Evolutionary conservation across 768 basidiomycete species (phyloP), one percentile per base, ranked within the genome.

Genomic region (Mycena floridula): DNA sequence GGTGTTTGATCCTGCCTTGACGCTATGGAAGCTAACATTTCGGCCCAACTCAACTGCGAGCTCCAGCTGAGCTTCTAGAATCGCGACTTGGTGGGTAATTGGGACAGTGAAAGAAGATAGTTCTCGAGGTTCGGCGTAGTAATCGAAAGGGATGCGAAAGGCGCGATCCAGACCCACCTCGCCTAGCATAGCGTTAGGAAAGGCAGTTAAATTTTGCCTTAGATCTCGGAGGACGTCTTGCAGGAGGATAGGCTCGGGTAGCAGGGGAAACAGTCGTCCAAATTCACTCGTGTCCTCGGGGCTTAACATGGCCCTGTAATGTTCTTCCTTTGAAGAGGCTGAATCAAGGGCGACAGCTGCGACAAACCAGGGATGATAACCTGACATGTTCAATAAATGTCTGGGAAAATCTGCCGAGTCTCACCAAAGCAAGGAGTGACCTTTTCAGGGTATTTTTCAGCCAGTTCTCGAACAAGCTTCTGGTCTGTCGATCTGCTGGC

Each of bases 301-400:
- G 51, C n/a, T 56, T 54, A 96, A 85, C 26, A 97, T 72, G 3
- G 57, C 56, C 15, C 73, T 62, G 64, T 96, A 98, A 64, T 98
- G 95, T 12, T 71, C 68, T 50, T 79, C 76, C 58, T 85, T 93
- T 18, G 75, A 68, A 23, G 60, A 47, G 7, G 36, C 51, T 12
- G 62, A 55, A 39, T 53, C 59, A 44, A 76, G 54, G 24, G 85
- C 74, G 54, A 96, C 89, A 50, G 73, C 73, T 61, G 96, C 81
- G 2, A 83, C 74, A 63, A 89, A 94, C 95, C 95, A 97, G 2
- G 95, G 95, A 59, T 97, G 95, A 56, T 91, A 82, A 37, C 94
- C 89, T 92, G 54, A n/a, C 13, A 22, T 12, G 9, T 16, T 4
- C 9, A 39, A 39, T 24, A 39, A 39, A 20, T 16, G 8, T 28